Evolutionary conservation across 108 stramenopile species (phyloP).

Genomic region (Bacterosira constricta): DNA sequence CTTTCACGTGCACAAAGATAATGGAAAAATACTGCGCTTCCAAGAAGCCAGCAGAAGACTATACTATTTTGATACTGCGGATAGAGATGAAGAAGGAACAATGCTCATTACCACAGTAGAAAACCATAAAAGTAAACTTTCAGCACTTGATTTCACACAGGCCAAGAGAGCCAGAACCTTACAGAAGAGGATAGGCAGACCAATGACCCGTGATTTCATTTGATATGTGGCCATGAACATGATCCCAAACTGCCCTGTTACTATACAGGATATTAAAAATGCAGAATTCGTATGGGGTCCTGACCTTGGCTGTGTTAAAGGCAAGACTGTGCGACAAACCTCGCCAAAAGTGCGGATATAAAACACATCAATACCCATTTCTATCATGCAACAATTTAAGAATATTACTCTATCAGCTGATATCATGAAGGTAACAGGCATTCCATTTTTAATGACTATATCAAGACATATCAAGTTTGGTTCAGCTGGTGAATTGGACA

Average conservation of each 20-base stretch:
- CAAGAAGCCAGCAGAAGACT: background rate
- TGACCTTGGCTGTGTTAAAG: background rate
- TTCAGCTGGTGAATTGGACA: background rate
- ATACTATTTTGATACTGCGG: background rate
- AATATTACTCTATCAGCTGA: conserved; percentile 37
- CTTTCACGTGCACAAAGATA: too few relatives aligned
- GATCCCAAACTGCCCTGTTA: conserved; percentile 39
- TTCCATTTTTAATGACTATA: conserved; percentile 51
- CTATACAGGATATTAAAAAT: background rate
- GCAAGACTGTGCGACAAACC: background rate
- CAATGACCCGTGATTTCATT: background rate
- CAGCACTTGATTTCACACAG: background rate
- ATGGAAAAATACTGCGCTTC: too few relatives aligned
- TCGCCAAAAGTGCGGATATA: background rate
- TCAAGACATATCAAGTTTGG: too few relatives aligned
- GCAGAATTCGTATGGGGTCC: background rate
- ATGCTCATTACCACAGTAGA: background rate
- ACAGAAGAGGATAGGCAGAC: background rate
- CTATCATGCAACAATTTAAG: conserved; percentile 20
- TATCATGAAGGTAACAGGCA: conserved; percentile 48
- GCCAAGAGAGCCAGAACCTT: background rate
- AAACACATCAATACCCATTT: conserved; percentile 4
- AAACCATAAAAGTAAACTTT: background rate
- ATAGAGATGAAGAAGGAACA: background rate
- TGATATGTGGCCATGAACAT: background rate